Evolutionary conservation across 2,329 filamentous ascomycete species (phyloP).

Genomic region (Rugonectria rugulosa): DNA sequence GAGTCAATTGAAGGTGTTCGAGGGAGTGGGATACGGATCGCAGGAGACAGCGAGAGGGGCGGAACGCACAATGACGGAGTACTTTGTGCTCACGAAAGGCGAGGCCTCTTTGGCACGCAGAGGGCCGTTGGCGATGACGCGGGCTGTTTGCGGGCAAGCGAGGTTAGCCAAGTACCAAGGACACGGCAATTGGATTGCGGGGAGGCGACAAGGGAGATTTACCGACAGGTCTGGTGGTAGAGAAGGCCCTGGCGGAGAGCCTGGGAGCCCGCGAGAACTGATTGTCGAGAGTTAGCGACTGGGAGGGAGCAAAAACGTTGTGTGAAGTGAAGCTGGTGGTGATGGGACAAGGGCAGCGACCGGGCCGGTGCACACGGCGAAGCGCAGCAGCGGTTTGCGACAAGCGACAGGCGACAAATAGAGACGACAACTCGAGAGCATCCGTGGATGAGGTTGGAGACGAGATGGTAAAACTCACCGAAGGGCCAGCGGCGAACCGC

Average conservation of each 20-base stretch:
- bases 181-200: slow-evolving; percentile 10
- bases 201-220: slow-evolving; percentile 45
- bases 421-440: slow-evolving; percentile 3
- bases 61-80: slow-evolving; percentile 89
- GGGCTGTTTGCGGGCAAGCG: slow-evolving; percentile 58
- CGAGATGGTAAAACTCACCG: slow-evolving; percentile 53
- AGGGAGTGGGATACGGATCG: neutral
- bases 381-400: neutral
- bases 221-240: slow-evolving; percentile 83
- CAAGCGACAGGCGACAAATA: slow-evolving; percentile 8
- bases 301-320: slow-evolving; percentile 7
- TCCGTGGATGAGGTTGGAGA: no score
- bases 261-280: slow-evolving; percentile 71
- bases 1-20: slow-evolving; percentile 35
- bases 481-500: slow-evolving; percentile 63
- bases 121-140: slow-evolving; percentile 85
- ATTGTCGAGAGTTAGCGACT: slow-evolving; percentile 31
- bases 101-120: slow-evolving; percentile 94
- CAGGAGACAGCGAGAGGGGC: slow-evolving; percentile 3
- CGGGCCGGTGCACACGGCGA: slow-evolving; percentile 13
- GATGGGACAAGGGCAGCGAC: slow-evolving; percentile 13
- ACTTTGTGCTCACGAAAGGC: slow-evolving; percentile 85
- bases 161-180: slow-evolving; percentile 22
- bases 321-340: slow-evolving; percentile 24
- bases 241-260: slow-evolving; percentile 80